A percentile compares a stretch with the other conserved stretches of the same genome.
Conservation (phyloP, 306 rosid genomes). For the Erythrophleum fordii region DNA sequence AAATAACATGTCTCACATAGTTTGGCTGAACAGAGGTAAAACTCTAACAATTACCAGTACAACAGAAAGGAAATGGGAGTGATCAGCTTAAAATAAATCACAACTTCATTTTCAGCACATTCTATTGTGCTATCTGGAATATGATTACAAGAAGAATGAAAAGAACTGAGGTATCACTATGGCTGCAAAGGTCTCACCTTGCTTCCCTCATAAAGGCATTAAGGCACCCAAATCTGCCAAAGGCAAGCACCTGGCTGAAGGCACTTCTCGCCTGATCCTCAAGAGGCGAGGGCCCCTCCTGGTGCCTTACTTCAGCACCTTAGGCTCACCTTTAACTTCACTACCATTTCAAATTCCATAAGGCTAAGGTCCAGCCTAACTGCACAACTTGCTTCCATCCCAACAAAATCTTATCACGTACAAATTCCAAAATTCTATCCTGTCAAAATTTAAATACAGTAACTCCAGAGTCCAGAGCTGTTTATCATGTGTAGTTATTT, state of each 20-base stretch:
- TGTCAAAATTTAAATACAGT: constrained; percentile 32
- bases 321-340: not conserved
- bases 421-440: constrained; percentile 34
- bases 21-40: not conserved
- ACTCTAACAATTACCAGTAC: not conserved
- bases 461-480: constrained; percentile 35
- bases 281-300: not conserved
- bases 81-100: not conserved
- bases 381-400: constrained; percentile 27
- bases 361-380: constrained; percentile 35
- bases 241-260: not conserved
- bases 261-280: not conserved
- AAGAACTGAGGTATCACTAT: not conserved
- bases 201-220: not conserved
- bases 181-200: too few relatives aligned
- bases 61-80: not conserved
- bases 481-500: constrained; percentile 47
- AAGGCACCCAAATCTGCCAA: not conserved
- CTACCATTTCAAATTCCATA: constrained; percentile 24
- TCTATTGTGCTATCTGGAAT: not conserved
- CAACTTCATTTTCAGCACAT: not conserved
- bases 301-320: not conserved
- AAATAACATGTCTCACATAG: not conserved
- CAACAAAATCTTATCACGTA: constrained; percentile 13
- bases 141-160: not conserved